Conservation (phyloP, 768 basidiomycete genomes). For the Baorangia bicolor region DNA sequence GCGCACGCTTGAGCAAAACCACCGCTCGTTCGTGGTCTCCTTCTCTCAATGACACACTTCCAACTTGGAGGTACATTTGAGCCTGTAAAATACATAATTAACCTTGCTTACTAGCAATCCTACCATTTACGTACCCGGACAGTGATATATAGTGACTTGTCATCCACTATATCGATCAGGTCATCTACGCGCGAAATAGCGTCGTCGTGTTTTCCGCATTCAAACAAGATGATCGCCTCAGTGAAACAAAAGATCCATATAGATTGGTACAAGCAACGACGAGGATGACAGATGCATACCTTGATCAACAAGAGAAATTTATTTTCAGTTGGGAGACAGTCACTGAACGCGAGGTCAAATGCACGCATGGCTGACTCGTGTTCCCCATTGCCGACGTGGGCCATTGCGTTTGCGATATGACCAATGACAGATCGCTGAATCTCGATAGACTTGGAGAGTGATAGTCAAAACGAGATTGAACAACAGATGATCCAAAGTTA, state of each 20-base stretch:
- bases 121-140: neutral
- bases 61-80: constrained; percentile 1
- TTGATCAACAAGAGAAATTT: constrained; percentile 12
- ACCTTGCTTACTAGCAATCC: no score
- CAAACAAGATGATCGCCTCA: constrained; percentile 8
- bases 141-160: neutral
- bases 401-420: constrained; percentile 10
- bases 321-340: neutral
- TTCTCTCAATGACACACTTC: neutral
- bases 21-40: neutral
- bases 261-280: rapidly evolving
- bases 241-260: neutral
- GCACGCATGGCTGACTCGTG: neutral
- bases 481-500: neutral
- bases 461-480: neutral
- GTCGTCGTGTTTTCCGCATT: constrained; percentile 1
- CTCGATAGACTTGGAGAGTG: constrained; percentile 1
- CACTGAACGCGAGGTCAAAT: constrained; percentile 11
- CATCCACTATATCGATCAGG: neutral
- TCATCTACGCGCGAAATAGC: constrained; percentile 9
- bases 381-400: neutral
- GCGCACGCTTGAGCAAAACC: neutral
- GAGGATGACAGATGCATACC: neutral
- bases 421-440: constrained; percentile 6
- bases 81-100: neutral